phyloP scores from a whole-genome alignment of 169 alveolate species.

The Eimeria necatrix region DNA sequence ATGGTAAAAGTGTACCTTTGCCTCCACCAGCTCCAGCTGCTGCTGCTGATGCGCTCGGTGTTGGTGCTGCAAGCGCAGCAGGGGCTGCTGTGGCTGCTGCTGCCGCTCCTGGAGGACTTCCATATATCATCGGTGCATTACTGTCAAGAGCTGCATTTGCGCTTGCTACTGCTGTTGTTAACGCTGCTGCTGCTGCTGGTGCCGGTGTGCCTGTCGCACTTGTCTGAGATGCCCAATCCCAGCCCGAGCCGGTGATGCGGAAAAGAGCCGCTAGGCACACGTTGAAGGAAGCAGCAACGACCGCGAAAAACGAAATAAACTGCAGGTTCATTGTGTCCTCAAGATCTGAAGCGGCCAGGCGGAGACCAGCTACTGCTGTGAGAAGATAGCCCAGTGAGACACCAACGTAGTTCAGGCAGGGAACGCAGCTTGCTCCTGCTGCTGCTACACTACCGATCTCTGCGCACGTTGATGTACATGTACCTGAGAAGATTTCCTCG shows the following conservation, averaged over 20 bases:
- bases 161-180: not conserved
- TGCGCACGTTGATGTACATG: constrained; percentile 44
- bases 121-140: not conserved
- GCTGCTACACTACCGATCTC: not conserved
- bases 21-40: constrained; percentile 44
- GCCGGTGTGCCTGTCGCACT: not conserved
- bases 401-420: constrained; percentile 71
- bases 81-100: not conserved
- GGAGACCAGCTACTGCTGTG: constrained; percentile 65
- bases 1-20: not conserved
- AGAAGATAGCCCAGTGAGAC: constrained; percentile 58
- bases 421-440: constrained; percentile 13
- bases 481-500: constrained; percentile 78
- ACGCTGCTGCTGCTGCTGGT: constrained; percentile 16
- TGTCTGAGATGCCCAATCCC: not conserved
- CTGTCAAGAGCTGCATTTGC: not conserved
- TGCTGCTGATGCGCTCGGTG: not conserved
- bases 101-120: not conserved
- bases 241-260: constrained; percentile 11
- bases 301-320: constrained; percentile 70
- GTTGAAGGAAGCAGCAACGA: constrained; percentile 74
- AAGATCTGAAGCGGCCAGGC: constrained; percentile 75
- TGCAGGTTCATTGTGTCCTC: constrained; percentile 69
- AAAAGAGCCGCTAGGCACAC: constrained; percentile 62
- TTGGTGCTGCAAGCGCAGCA: not conserved